These are phyloP conservation scores for Dissophora globulifera DNA, from an alignment of 192 early-diverging fungal species.

Conservation along the genomic window DNA sequence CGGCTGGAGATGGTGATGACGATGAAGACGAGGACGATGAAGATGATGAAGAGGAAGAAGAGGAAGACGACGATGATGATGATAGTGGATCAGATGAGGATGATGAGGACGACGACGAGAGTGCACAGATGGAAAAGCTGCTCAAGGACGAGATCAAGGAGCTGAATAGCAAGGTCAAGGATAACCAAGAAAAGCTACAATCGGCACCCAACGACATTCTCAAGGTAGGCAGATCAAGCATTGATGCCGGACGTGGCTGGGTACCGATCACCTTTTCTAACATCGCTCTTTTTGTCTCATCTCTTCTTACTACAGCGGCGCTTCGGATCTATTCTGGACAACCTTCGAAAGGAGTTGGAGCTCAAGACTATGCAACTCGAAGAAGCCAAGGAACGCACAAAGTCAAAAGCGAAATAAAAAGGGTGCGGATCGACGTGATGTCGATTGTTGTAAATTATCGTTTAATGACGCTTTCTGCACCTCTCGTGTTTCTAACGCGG, in stretches of 20 bases:
- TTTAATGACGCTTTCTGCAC: too few species aligned
- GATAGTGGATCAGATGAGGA: constrained; percentile 65
- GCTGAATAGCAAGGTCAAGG: constrained; percentile 66
- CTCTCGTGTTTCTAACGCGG: too few species aligned
- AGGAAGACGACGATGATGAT: constrained; percentile 62
- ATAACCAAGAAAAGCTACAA: constrained; percentile 62
- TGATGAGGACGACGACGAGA: constrained; percentile 62
- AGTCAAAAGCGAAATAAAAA: constrained; percentile 44
- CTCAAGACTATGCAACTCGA: constrained; percentile 70
- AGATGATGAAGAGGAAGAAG: constrained; percentile 55
- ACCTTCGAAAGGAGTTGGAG: constrained; percentile 66
- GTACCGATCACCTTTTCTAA: not conserved
- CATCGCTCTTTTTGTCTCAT: not conserved
- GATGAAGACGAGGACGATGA: constrained; percentile 41
- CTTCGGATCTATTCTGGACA: constrained; percentile 71
- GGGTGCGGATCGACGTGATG: too few species aligned
- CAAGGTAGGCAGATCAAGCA: constrained; percentile 66
- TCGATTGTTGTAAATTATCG: too few species aligned
- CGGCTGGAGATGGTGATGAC: constrained; percentile 52
- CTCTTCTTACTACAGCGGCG: constrained; percentile 60
- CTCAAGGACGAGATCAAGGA: constrained; percentile 73
- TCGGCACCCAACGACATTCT: constrained; percentile 78
- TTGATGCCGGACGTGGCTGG: too few species aligned
- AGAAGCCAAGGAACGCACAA: constrained; percentile 32
- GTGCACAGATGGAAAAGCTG: constrained; percentile 62